These are phyloP conservation scores for Pelargonium fulgidum DNA, from an alignment of 441 rosid genomes.

Conservation along the genomic window DNA sequence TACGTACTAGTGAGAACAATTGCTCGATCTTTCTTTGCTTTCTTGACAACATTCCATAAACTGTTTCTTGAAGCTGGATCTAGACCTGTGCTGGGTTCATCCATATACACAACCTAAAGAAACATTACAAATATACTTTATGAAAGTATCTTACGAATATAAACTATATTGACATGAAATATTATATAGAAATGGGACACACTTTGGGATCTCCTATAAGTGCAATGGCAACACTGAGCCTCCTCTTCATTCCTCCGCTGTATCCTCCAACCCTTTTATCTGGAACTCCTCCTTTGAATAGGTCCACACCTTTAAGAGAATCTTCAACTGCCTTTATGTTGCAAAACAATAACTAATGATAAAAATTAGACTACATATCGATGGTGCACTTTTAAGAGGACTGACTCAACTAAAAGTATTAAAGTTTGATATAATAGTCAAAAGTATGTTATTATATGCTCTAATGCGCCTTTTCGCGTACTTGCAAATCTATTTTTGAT, in stretches of 20 bases:
- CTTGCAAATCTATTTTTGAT: too few species aligned
- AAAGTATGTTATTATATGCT: too few species aligned
- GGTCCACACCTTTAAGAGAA: constrained; percentile 15
- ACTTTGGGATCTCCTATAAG: constrained; percentile 21
- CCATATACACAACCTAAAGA: constrained; percentile 20
- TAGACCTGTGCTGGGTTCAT: constrained; percentile 19
- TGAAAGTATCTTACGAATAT: too few species aligned
- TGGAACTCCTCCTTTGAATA: constrained; percentile 11
- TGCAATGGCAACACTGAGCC: constrained; percentile 21
- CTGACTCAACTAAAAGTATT: too few species aligned
- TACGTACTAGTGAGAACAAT: background rate
- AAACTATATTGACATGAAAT: too few species aligned
- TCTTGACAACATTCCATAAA: constrained; percentile 16
- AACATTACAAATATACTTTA: too few species aligned
- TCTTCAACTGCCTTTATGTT: constrained; percentile 16
- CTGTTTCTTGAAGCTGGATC: constrained; percentile 21
- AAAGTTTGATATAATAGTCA: too few species aligned
- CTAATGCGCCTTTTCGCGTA: too few species aligned
- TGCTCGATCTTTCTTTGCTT: constrained; percentile 17
- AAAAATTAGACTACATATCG: too few species aligned
- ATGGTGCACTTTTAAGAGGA: too few species aligned
- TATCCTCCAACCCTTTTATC: constrained; percentile 16
- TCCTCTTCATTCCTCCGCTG: constrained; percentile 22
- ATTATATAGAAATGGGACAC: background rate
- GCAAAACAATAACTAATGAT: too few species aligned